phyloP scores from a whole-genome alignment of 768 basidiomycete species.

The Collybia nuda region DNA sequence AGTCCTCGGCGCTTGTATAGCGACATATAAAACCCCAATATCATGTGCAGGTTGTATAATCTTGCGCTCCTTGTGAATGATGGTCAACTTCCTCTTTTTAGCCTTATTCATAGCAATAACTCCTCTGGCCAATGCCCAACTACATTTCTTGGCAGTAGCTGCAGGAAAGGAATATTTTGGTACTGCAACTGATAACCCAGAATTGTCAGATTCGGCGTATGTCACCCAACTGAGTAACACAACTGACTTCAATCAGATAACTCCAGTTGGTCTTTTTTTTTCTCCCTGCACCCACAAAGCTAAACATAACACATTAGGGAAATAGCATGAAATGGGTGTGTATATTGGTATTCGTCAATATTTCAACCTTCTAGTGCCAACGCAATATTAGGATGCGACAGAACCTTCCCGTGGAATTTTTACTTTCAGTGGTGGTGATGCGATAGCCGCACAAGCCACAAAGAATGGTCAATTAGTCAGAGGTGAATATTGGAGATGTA shows the following conservation, averaged over 20 bases:
- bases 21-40: too few species aligned
- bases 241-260: slow-evolving; percentile 43
- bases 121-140: slow-evolving; percentile 33
- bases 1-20: too few species aligned
- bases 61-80: too few species aligned
- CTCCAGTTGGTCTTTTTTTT: slow-evolving; percentile 29
- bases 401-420: slow-evolving; percentile 48
- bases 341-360: not conserved
- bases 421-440: slow-evolving; percentile 45
- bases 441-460: slow-evolving; percentile 41
- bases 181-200: slow-evolving; percentile 46
- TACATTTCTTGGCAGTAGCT: slow-evolving; percentile 47
- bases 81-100: too few species aligned
- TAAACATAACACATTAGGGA: slow-evolving; percentile 14
- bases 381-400: slow-evolving; percentile 42
- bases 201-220: slow-evolving; percentile 42
- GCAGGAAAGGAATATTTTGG: slow-evolving; percentile 51
- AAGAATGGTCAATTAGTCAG: slow-evolving; percentile 46
- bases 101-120: too few species aligned
- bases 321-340: slow-evolving; percentile 60
- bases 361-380: not conserved
- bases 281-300: not conserved
- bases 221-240: slow-evolving; percentile 35
- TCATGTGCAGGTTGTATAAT: too few species aligned
- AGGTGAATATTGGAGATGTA: slow-evolving; percentile 20